Percentiles rank a stretch among this genome's conserved stretches.
Evolutionary conservation across 306 rosid genomes (phyloP).

Genomic region (Pyrus bretschneideri): DNA sequence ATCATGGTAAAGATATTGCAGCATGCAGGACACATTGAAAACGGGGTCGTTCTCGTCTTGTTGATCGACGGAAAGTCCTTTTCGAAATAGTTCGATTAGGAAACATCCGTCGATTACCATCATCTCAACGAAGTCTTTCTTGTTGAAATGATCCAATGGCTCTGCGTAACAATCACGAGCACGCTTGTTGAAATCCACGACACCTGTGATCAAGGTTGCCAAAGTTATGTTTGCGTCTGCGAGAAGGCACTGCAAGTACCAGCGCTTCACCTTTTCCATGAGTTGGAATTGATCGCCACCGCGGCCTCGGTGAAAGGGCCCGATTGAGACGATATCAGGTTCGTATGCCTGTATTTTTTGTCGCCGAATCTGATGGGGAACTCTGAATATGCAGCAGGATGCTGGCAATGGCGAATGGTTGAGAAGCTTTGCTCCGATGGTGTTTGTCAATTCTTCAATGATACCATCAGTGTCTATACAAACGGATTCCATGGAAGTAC

Average conservation of each 20-base stretch:
- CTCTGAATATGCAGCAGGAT: background rate
- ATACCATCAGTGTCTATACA: background rate
- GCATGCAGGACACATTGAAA: constrained; percentile 1
- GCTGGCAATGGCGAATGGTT: background rate
- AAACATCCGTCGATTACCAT: constrained; percentile 34
- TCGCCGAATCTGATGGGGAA: background rate
- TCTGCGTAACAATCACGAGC: background rate
- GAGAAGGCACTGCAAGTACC: background rate
- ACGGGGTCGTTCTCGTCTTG: background rate
- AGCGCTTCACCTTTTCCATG: background rate
- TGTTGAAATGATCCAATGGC: background rate
- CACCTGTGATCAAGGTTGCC: background rate
- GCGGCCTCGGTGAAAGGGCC: background rate
- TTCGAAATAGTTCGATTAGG: constrained; percentile 17
- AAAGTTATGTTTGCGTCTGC: background rate
- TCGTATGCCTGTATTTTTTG: background rate
- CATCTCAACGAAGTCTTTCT: background rate
- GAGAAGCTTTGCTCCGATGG: background rate
- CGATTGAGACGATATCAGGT: background rate
- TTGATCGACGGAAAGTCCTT: too few relatives aligned
- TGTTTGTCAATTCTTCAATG: background rate
- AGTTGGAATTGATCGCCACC: background rate
- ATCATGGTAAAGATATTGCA: constrained; percentile 1
- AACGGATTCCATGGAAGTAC: background rate
- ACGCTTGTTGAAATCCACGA: background rate